A percentile compares a stretch with the other conserved stretches of the same genome.
phyloP scores from a whole-genome alignment of 2,329 filamentous ascomycete species.

The Fonsecaea pedrosoi region DNA sequence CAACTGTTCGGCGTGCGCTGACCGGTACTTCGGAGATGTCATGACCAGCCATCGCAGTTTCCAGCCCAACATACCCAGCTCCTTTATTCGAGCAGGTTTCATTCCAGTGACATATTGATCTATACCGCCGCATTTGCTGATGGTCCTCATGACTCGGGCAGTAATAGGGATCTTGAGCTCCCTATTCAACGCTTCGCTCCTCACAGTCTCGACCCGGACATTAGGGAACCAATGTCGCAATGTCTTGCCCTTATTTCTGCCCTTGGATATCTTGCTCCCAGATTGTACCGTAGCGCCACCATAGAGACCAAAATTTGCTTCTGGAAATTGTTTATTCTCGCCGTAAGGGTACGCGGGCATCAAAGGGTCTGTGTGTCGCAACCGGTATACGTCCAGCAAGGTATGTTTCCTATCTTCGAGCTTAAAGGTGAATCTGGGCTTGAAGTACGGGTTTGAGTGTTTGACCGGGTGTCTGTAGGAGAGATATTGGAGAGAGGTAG shows the following conservation, averaged over 20 bases:
- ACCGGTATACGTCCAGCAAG: constrained; percentile 21
- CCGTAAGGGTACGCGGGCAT: constrained; percentile 57
- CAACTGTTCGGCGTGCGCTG: constrained; percentile 70
- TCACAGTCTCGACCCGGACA: constrained; percentile 55
- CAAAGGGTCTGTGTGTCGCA: constrained; percentile 36
- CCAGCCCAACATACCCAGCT: constrained; percentile 91
- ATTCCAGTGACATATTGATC: constrained; percentile 89
- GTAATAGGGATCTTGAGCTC: constrained; percentile 56
- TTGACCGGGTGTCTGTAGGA: constrained; percentile 26
- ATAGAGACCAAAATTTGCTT: constrained; percentile 57
- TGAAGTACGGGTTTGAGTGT: constrained; percentile 32
- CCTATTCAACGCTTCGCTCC: constrained; percentile 52
- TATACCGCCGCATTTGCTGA: constrained; percentile 85
- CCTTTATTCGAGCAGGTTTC: constrained; percentile 77
- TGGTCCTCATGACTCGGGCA: constrained; percentile 57
- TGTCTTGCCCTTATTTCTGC: constrained; percentile 57
- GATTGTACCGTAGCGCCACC: constrained; percentile 54
- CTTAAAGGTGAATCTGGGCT: constrained; percentile 35
- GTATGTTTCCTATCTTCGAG: constrained; percentile 37
- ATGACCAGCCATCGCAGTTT: constrained; percentile 86
- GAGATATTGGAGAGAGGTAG: constrained; percentile 38
- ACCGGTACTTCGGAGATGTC: constrained; percentile 73
- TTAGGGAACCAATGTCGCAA: constrained; percentile 58
- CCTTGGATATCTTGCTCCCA: constrained; percentile 59
- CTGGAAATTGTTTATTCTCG: constrained; percentile 52